Percentiles rank a stretch among this genome's conserved stretches.
phyloP scores from a whole-genome alignment of 1,284 basidiomycete species.

The Cystobasidiaceae sp. region DNA sequence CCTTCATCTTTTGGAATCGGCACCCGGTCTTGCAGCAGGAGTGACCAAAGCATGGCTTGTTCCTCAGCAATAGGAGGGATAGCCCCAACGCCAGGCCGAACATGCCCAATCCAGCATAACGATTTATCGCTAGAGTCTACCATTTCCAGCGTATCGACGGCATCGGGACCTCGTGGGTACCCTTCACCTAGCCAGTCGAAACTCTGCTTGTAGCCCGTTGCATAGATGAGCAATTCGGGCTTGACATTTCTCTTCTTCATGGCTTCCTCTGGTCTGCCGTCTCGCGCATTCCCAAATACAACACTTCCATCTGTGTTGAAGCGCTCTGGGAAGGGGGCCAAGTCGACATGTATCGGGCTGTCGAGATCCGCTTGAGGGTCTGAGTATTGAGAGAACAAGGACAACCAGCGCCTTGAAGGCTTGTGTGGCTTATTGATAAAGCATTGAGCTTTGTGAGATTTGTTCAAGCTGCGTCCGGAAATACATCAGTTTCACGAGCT shows the following conservation, averaged over 20 bases:
- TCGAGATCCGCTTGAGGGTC: conserved; percentile 56
- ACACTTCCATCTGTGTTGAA: conserved; percentile 54
- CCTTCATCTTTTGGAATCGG: conserved; percentile 51
- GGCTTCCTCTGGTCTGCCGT: conserved; percentile 50
- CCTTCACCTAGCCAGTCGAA: conserved; percentile 55
- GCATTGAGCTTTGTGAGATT: conserved; percentile 58
- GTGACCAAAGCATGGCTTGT: conserved; percentile 61
- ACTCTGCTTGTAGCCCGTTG: conserved; percentile 49
- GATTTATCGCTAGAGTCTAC: conserved; percentile 53
- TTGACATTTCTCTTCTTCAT: conserved; percentile 51
- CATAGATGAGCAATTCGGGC: conserved; percentile 55
- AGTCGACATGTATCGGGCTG: conserved; percentile 55
- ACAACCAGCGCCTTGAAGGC: conserved; percentile 50
- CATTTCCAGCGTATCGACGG: conserved; percentile 56
- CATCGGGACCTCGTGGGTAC: conserved; percentile 54
- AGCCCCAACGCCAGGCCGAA: conserved; percentile 61
- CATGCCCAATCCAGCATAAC: conserved; percentile 60
- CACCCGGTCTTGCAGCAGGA: conserved; percentile 52
- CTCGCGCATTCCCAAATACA: conserved; percentile 50
- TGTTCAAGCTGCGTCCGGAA: conserved; percentile 29
- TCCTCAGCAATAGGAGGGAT: conserved; percentile 65
- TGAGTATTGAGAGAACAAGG: conserved; percentile 55
- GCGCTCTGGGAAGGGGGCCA: conserved; percentile 58
- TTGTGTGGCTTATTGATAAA: conserved; percentile 60
- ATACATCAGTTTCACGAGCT: neutral